These are phyloP conservation scores for Hypoxylon sp. DNA, from an alignment of 2,329 filamentous ascomycete genomes.

Conservation along the genomic window DNA sequence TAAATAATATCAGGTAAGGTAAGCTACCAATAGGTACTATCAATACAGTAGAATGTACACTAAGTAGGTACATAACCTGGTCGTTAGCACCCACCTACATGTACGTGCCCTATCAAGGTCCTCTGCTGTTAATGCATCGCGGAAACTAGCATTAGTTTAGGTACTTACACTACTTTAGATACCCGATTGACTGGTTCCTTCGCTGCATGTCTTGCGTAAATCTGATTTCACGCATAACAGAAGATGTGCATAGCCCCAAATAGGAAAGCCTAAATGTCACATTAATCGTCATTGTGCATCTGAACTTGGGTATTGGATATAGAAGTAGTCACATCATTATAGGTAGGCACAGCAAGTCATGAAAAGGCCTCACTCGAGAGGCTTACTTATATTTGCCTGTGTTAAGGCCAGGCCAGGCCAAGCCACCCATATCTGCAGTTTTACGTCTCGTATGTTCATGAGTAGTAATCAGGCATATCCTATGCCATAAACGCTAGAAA, in stretches of 20 bases:
- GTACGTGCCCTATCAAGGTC: conserved; percentile 3
- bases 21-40: no score
- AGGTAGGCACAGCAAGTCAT: conserved; percentile 1
- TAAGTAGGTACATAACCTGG: no score
- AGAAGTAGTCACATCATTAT: conserved; percentile 4
- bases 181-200: conserved; percentile 37
- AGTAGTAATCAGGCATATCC: conserved; percentile 25
- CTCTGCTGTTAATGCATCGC: conserved; percentile 18
- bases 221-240: not conserved
- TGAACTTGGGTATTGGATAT: not conserved
- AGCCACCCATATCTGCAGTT: conserved; percentile 29
- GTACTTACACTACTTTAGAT: not conserved
- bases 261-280: conserved; percentile 16
- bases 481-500: conserved; percentile 29
- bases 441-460: conserved; percentile 26
- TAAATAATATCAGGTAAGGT: not conserved
- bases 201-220: conserved; percentile 30
- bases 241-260: conserved; percentile 12
- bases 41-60: no score
- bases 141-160: conserved; percentile 36
- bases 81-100: not conserved
- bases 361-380: conserved; percentile 32
- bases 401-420: not conserved
- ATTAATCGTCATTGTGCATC: conserved; percentile 36
- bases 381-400: conserved; percentile 31